Percentiles rank a stretch among this genome's conserved stretches.
phyloP scores from a whole-genome alignment of 2,329 filamentous ascomycete genomes.

The Neonectria punicea region DNA sequence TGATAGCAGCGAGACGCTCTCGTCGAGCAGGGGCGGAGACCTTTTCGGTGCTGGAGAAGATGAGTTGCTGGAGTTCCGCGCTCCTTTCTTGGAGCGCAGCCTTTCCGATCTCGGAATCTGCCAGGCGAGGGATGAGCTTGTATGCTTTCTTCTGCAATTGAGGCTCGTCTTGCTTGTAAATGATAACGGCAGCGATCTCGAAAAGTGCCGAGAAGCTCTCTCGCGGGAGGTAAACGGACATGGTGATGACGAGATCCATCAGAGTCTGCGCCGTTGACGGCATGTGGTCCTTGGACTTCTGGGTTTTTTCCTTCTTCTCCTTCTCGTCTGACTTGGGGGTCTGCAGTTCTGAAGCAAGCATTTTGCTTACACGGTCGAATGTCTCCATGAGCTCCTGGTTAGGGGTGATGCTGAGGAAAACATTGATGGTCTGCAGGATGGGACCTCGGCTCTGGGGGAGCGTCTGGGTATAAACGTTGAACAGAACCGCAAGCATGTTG shows the following conservation, averaged over 20 bases:
- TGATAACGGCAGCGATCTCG: slow-evolving; percentile 83
- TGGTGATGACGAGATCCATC: slow-evolving; percentile 96
- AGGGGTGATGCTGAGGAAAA: slow-evolving; percentile 89
- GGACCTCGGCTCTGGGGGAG: slow-evolving; percentile 90
- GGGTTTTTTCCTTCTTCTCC: slow-evolving; percentile 70
- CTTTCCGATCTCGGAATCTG: slow-evolving; percentile 81
- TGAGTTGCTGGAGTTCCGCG: slow-evolving; percentile 81
- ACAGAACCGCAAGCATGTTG: slow-evolving; percentile 94
- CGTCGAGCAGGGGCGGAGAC: slow-evolving; percentile 86
- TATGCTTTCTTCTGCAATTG: slow-evolving; percentile 99
- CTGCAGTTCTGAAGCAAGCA: slow-evolving; percentile 79
- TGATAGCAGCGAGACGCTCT: slow-evolving; percentile 85
- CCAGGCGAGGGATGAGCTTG: slow-evolving; percentile 92
- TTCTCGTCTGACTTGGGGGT: slow-evolving; percentile 63
- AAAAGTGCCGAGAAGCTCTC: slow-evolving; percentile 88
- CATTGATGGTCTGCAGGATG: slow-evolving; percentile 93
- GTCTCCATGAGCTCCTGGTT: slow-evolving; percentile 83
- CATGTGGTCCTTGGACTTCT: slow-evolving; percentile 75
- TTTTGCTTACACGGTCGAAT: slow-evolving; percentile 85
- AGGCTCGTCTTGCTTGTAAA: slow-evolving; percentile 84
- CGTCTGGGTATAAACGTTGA: slow-evolving; percentile 98
- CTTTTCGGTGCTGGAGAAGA: slow-evolving; percentile 83
- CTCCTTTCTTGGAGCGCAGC: slow-evolving; percentile 81
- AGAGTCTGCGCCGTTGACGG: slow-evolving; percentile 93
- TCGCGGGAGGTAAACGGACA: slow-evolving; percentile 90